phyloP scores from a whole-genome alignment of 73 alveolate genomes.

The Paraurostyla sp. region DNA sequence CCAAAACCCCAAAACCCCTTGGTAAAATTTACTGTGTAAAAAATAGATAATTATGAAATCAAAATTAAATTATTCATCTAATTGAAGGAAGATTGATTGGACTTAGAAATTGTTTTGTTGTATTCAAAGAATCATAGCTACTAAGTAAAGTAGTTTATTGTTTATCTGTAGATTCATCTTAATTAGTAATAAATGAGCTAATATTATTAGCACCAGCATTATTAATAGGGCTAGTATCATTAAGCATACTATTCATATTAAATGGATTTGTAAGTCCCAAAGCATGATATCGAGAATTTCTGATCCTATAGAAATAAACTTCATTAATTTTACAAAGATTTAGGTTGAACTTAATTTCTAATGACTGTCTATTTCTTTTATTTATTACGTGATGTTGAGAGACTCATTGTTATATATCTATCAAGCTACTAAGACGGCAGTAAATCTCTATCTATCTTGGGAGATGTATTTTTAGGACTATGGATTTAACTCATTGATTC shows the following conservation, averaged over 20 bases:
- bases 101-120: too few relatives aligned
- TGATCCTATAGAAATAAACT: neutral
- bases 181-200: neutral
- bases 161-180: neutral
- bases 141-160: neutral
- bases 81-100: too few relatives aligned
- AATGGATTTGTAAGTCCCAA: neutral
- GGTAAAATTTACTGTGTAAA: too few relatives aligned
- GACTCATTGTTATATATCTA: constrained; percentile 13
- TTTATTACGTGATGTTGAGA: neutral
- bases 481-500: neutral
- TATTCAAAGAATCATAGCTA: constrained; percentile 1
- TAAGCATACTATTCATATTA: neutral
- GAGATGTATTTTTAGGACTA: neutral
- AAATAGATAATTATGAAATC: too few relatives aligned
- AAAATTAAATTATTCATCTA: too few relatives aligned
- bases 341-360: neutral
- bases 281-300: neutral
- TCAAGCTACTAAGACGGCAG: constrained; percentile 35
- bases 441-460: constrained; percentile 15
- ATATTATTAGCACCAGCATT: neutral
- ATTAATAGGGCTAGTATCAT: neutral
- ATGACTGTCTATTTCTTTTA: neutral
- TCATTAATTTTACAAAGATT: constrained; percentile 1
- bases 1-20: too few relatives aligned